These are phyloP conservation scores for Amanita rubescens DNA, from an alignment of 768 basidiomycete genomes.

Conservation along the genomic window DNA sequence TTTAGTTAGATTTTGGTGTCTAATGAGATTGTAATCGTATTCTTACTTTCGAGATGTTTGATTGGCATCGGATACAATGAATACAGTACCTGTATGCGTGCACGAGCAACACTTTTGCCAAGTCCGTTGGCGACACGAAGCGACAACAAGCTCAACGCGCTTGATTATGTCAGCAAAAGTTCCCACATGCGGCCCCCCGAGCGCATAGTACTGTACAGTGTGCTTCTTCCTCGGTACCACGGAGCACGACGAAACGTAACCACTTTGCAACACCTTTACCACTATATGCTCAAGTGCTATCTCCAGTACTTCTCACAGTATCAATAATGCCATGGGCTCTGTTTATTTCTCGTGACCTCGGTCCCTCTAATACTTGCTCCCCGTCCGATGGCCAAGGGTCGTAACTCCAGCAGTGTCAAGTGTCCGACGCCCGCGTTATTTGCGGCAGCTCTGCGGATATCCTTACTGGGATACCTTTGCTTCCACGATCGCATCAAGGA, in stretches of 20 bases:
- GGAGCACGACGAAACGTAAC: not conserved
- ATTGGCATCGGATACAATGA: conserved; percentile 52
- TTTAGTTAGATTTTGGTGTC: not conserved
- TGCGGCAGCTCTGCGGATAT: not conserved
- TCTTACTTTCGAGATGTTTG: conserved; percentile 76
- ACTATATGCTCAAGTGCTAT: not conserved
- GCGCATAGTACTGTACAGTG: not conserved
- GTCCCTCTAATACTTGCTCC: not conserved
- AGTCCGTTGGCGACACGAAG: not conserved
- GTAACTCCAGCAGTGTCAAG: not conserved
- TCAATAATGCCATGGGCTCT: no score
- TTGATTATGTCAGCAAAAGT: conserved; percentile 1
- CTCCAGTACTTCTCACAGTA: conserved; percentile 1
- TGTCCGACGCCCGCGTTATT: not conserved
- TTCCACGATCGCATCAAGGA: not conserved
- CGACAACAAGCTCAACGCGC: not conserved
- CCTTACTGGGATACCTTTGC: not conserved
- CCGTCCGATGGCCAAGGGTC: not conserved
- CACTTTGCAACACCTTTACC: not conserved
- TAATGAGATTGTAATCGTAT: not conserved
- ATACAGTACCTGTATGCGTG: not conserved
- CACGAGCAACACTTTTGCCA: not conserved
- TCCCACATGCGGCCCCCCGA: not conserved
- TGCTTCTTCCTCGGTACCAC: not conserved
- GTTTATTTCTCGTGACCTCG: no score